phyloP scores from a whole-genome alignment of 768 basidiomycete species.

The Suillus brevipes region DNA sequence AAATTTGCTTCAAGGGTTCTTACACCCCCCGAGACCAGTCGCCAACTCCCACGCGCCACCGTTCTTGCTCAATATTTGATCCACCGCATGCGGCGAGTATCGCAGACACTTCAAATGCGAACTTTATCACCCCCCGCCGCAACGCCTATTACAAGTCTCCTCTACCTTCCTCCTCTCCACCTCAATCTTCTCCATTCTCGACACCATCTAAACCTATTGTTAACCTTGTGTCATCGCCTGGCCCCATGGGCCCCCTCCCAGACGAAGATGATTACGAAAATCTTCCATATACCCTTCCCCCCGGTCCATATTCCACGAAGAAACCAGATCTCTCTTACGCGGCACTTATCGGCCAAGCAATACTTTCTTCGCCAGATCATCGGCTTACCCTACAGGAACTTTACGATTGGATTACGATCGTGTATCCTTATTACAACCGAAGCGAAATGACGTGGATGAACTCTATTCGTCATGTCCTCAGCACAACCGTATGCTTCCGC shows the following conservation, averaged over 20 bases:
- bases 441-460: conserved; percentile 98
- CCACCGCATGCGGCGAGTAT: conserved; percentile 24
- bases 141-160: conserved; percentile 46
- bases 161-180: conserved; percentile 63
- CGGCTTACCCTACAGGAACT: conserved; percentile 93
- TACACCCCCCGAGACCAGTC: conserved; percentile 43
- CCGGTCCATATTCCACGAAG: conserved; percentile 75
- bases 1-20: conserved; percentile 16
- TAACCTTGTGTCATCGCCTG: conserved; percentile 83
- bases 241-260: conserved; percentile 68
- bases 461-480: conserved; percentile 94
- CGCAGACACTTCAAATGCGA: conserved; percentile 36
- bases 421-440: conserved; percentile 91
- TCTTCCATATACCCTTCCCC: conserved; percentile 76
- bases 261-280: conserved; percentile 64
- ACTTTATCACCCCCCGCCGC: conserved; percentile 53
- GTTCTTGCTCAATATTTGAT: conserved; percentile 32
- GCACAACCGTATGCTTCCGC: conserved; percentile 88
- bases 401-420: conserved; percentile 93
- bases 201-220: conserved; percentile 62
- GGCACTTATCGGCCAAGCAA: conserved; percentile 92
- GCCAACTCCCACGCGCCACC: conserved; percentile 42
- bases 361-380: conserved; percentile 80
- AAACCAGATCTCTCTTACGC: conserved; percentile 93
- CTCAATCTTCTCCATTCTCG: conserved; percentile 57